phyloP scores from a whole-genome alignment of 1,139 yeast species.

The Saccharomyces hybrid region DNA sequence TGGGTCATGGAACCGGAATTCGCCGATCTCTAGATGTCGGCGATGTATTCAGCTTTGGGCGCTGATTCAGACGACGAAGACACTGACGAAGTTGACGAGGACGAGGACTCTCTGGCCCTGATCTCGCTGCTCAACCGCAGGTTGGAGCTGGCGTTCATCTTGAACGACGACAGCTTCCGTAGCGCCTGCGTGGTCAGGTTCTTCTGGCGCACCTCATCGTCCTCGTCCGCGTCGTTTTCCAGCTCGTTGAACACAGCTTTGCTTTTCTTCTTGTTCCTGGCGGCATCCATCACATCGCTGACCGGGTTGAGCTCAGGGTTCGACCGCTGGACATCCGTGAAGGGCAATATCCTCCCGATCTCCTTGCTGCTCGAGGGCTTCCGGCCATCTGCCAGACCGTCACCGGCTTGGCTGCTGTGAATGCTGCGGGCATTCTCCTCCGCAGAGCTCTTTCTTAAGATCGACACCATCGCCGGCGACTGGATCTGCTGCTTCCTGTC shows the following conservation, averaged over 20 bases:
- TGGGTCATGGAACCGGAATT: slow-evolving; percentile 13
- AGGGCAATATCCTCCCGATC: slow-evolving; percentile 31
- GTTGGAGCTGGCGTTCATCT: not conserved
- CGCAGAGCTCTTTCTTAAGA: slow-evolving; percentile 14
- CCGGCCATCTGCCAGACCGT: slow-evolving; percentile 5
- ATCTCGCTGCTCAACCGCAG: not conserved
- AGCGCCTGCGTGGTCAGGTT: slow-evolving; percentile 35
- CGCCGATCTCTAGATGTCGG: slow-evolving; percentile 1
- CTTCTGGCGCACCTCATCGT: slow-evolving; percentile 25
- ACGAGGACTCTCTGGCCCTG: not conserved
- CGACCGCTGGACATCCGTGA: slow-evolving; percentile 15
- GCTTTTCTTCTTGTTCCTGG: slow-evolving; percentile 1
- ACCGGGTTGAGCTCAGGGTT: slow-evolving; percentile 9
- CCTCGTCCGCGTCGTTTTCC: slow-evolving; percentile 5
- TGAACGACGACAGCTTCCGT: slow-evolving; percentile 26
- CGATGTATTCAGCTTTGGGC: not conserved
- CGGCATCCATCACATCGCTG: not conserved
- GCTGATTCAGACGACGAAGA: not conserved
- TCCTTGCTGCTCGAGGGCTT: slow-evolving; percentile 14
- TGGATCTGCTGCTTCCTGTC: slow-evolving; percentile 26
- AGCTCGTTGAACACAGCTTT: not conserved
- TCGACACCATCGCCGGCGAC: slow-evolving; percentile 28
- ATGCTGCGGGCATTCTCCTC: slow-evolving; percentile 6
- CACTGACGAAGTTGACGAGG: not conserved
- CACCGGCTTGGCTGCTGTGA: slow-evolving; percentile 7